Evolutionary conservation across 495 filamentous ascomycete species (phyloP).

Genomic region (Penicillium malachiteum): DNA sequence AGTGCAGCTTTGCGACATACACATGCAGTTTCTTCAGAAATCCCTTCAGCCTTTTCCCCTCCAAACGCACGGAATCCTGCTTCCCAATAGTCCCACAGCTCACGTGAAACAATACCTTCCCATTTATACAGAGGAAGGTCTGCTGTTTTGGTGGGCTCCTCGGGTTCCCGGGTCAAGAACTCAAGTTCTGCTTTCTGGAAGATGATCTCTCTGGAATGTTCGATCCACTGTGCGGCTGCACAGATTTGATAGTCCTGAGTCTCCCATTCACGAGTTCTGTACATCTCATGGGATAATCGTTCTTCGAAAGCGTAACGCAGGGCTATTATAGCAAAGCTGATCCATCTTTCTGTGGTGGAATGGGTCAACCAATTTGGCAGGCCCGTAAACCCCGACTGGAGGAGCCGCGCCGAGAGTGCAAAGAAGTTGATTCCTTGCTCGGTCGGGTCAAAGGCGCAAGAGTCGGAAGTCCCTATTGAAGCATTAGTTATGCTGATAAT

Average conservation of each 20-base stretch:
- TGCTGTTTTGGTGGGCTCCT: not conserved
- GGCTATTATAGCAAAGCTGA: not conserved
- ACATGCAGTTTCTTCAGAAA: not conserved
- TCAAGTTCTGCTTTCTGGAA: not conserved
- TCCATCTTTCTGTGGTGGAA: not conserved
- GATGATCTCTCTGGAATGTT: not conserved
- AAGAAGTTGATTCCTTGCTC: slow-evolving; percentile 2
- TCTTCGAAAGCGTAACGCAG: not conserved
- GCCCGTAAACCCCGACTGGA: slow-evolving; percentile 1
- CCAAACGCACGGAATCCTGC: slow-evolving; percentile 1
- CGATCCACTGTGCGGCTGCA: slow-evolving; percentile 1
- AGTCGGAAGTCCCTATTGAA: not conserved
- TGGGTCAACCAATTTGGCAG: not conserved
- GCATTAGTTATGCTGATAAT: not conserved
- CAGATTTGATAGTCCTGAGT: not conserved
- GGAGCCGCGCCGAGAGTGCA: slow-evolving; percentile 6
- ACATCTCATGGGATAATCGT: not conserved
- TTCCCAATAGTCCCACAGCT: slow-evolving; percentile 5
- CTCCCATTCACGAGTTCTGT: not conserved
- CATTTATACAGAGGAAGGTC: not conserved
- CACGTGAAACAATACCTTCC: not conserved
- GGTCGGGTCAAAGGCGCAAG: not conserved
- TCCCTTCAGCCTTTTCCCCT: not conserved
- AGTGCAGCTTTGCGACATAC: not conserved
- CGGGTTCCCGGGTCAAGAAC: not conserved